Evolutionary conservation across 2,329 filamentous ascomycete genomes (phyloP), one percentile per base, ranked within the genome.

Genomic region (Stemphylium lycopersici): DNA sequence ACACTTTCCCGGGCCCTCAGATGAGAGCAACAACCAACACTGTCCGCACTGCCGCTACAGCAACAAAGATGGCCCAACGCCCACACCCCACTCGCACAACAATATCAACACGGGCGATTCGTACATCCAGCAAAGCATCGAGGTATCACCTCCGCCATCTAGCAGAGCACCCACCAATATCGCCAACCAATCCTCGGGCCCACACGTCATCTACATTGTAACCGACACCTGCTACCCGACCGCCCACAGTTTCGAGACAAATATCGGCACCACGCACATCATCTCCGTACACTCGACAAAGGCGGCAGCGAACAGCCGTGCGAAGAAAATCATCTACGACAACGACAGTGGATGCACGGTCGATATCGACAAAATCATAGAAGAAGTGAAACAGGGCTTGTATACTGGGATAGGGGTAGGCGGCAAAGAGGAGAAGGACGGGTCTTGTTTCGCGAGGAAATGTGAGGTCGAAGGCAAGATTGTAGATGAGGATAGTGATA

Each of bases 361-460:
- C 24, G 65, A 68, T 39, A 34, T 61, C 12, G 63, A 68, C 48
- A 67, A 63, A 45, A 66, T 68, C 4, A 61, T 68, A 16, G 63
- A 67, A 47, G 62, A 68, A 32, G 33, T 59, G 13, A 61, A 56
- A 29, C 37, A 56, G n/a, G 65, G 63, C 1, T 31, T 68, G 13
- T 68, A 65, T 16, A 64, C 55, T 4, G 63, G 63, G 4, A 68
- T 68, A 10, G 65, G 65, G 0, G 40, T 67, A 1, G 62, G 62
- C 10, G 62, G 59, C 5, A 58, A 55, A 11, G 55, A 58, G 8
- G 56, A 52, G 5, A 51, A 48, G 7, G 36, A 55, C 2, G 51
- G 48, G 2, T 41, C 48, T 8, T 65, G 60, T 45, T 68, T 63
- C 47, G 65, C 65, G 31, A 49, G 62, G 15, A 68, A 66, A 31